Evolutionary conservation across 1,284 basidiomycete genomes (phyloP).

Genomic region (Porphyrellus sp.): DNA sequence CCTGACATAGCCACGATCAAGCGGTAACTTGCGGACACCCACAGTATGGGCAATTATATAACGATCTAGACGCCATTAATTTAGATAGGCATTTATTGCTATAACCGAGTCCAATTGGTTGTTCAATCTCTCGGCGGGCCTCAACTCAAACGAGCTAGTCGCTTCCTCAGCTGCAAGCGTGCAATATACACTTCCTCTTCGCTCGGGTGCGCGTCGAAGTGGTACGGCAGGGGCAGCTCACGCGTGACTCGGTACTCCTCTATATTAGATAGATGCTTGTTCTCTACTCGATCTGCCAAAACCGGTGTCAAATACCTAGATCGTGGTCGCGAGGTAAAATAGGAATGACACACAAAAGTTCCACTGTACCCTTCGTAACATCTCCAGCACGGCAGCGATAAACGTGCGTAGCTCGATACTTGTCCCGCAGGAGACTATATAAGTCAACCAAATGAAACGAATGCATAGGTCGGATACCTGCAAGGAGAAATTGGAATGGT

Average conservation of each 20-base stretch:
- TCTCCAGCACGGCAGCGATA: conserved; percentile 71
- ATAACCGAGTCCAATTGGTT: neutral
- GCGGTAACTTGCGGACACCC: too few relatives aligned
- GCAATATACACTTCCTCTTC: conserved; percentile 11
- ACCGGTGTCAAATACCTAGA: neutral
- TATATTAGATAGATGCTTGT: conserved; percentile 82
- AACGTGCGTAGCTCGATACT: conserved; percentile 61
- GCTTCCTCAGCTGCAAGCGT: conserved; percentile 17
- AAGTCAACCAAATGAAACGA: conserved; percentile 82
- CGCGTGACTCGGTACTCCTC: conserved; percentile 63
- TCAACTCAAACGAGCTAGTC: conserved; percentile 23
- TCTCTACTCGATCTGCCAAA: conserved; percentile 76
- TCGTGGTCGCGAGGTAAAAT: neutral
- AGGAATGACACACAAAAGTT: conserved; percentile 70
- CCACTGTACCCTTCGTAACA: conserved; percentile 85
- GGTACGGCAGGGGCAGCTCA: conserved; percentile 75
- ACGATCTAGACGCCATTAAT: too few relatives aligned
- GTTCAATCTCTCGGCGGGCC: neutral
- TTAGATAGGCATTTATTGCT: too few relatives aligned
- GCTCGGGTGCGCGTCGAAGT: conserved; percentile 39
- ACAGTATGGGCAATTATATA: too few relatives aligned
- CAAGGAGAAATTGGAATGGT: neutral
- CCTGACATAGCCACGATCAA: too few relatives aligned
- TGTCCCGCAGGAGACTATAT: conserved; percentile 58
- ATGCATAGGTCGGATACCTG: conserved; percentile 71